Evolutionary conservation across 192 early-diverging fungal genomes (phyloP), one percentile per base, ranked within the genome.

Genomic region (Backusella mclennaniae): DNA sequence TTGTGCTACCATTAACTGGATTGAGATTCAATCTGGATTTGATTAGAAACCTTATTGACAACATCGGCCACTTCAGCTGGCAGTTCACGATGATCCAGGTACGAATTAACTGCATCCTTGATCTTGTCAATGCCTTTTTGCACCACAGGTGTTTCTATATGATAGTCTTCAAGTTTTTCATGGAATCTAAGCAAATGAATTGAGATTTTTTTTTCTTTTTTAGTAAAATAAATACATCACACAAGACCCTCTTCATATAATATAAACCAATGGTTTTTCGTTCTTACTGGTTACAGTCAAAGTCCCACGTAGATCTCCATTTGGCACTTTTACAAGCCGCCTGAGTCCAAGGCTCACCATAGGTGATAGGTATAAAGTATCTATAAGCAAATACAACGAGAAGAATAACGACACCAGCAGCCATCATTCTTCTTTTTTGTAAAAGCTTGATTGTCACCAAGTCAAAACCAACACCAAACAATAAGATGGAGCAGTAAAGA

Each of bases 401-500:
- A 1, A 86, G 66, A 38, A 92, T 75, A 49, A 92, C 67, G 89
- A 89, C 66, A n/a, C 86, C 36, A 17, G 82, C 82, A 41, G 90
- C 82, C 19, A 89, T 56, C 46, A 88, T 71, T 6, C 90, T 88
- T 52, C 81, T 75, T 39, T 80, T 81, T 59, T 81, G 80, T 19
- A 85, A 79, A 35, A 92, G 73, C 21, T 90, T 89, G 69, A 88
- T 85, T 6, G 94, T 95, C 12, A 87, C 76, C 66, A 95, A 78
- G 78, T 99, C 96, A 82, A 97, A 91, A 1, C 89, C 80, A n/a
- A 88, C 87, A 53, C 90, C 90, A 49, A 95, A 68, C 5, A 90
- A 83, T 26, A 98, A 85, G 67, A 98, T 88, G 29, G 91, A 86
- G 79, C 96, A 93, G 85, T 97, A 99, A 19, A 99, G 88, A n/a